Evolutionary conservation across 306 rosid species (phyloP).

Genomic region (Sechiopsis laciniata): DNA sequence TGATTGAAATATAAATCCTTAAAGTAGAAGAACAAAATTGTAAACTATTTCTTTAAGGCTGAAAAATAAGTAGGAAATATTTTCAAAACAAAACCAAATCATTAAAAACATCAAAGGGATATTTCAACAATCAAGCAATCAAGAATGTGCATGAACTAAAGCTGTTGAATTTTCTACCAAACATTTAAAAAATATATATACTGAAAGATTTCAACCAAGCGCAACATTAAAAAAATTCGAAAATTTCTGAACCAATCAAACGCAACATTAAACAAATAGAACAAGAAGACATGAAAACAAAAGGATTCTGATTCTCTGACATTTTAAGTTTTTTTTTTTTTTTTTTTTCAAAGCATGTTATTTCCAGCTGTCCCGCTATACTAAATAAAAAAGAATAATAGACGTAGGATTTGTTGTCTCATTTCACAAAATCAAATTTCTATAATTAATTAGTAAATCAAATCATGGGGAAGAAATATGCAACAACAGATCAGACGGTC

Average conservation of each 20-base stretch:
- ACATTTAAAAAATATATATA: neutral
- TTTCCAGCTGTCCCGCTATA: conserved; percentile 13
- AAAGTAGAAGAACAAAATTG: no score
- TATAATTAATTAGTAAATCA: neutral
- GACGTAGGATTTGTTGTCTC: conserved; percentile 6
- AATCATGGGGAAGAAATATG: neutral
- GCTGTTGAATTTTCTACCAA: neutral
- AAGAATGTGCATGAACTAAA: neutral
- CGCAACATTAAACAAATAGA: neutral
- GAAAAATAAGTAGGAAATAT: neutral
- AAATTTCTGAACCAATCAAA: neutral
- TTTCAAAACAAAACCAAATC: neutral
- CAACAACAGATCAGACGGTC: conserved; percentile 13
- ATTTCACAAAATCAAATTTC: neutral
- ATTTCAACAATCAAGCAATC: neutral
- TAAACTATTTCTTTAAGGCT: no score
- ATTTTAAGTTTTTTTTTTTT: neutral
- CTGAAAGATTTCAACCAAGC: neutral
- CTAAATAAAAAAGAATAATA: neutral
- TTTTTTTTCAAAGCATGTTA: conserved; percentile 1
- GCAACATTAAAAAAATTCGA: neutral
- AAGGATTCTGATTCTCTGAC: neutral
- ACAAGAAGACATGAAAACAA: neutral
- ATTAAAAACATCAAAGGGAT: neutral
- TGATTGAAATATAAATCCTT: no score